Percentiles rank a stretch among this genome's conserved stretches.
These are phyloP conservation scores for Linaria vulgaris DNA, from an alignment of 257 asterid species.

Conservation along the genomic window DNA sequence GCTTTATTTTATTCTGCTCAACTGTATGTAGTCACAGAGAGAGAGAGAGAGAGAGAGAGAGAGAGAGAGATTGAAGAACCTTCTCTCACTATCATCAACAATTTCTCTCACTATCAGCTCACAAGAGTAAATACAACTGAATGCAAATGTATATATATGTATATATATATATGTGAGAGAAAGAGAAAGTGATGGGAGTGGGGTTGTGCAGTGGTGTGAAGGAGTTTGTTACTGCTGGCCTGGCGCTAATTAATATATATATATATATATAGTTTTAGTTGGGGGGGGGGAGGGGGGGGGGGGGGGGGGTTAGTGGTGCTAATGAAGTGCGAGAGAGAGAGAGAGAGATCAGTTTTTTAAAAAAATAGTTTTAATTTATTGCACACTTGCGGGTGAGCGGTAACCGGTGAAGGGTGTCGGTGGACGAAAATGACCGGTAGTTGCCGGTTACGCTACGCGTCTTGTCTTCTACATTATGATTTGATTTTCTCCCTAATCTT, in stretches of 20 bases:
- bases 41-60: conserved; percentile 16
- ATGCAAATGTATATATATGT: conserved; percentile 2
- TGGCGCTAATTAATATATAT: too few species aligned
- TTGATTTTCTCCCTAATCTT: too few species aligned
- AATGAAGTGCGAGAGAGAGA: conserved; percentile 32
- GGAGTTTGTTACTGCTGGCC: neutral
- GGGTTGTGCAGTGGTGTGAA: too few species aligned
- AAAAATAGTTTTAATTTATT: neutral
- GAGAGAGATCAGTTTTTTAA: conserved; percentile 23
- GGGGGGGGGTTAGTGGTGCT: conserved; percentile 34
- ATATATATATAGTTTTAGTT: too few species aligned
- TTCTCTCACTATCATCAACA: conserved; percentile 13
- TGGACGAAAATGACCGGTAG: conserved; percentile 59
- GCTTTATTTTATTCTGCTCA: too few species aligned
- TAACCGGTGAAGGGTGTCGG: conserved; percentile 66
- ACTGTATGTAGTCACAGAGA: too few species aligned
- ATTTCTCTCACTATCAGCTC: conserved; percentile 25
- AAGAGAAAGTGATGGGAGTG: too few species aligned
- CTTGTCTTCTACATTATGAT: neutral
- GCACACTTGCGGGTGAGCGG: conserved; percentile 4
- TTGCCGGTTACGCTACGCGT: conserved; percentile 60
- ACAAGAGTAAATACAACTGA: conserved; percentile 25
- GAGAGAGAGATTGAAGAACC: conserved; percentile 21
- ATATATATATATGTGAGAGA: neutral
- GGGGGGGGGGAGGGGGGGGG: conserved; percentile 19